phyloP scores from a whole-genome alignment of 2,329 filamentous ascomycete species.

The Aspergillus candidus region DNA sequence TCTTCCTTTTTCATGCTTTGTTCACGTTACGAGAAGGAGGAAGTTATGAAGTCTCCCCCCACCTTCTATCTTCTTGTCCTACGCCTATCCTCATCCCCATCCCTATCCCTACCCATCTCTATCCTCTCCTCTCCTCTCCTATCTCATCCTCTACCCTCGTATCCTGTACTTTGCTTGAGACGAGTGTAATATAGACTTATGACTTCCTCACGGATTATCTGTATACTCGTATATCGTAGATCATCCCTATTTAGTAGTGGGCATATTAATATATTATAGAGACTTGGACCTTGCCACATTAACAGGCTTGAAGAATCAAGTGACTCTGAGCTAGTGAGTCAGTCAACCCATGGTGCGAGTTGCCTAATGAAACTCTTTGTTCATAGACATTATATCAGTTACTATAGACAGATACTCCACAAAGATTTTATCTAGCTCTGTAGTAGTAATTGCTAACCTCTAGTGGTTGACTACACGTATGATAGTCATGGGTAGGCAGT shows the following conservation, averaged over 20 bases:
- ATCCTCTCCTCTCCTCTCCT: too few species aligned
- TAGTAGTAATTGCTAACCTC: too few species aligned
- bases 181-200: constrained; percentile 28
- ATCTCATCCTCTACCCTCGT: constrained; percentile 8
- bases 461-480: too few species aligned
- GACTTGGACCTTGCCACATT: constrained; percentile 2
- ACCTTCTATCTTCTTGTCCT: constrained; percentile 16
- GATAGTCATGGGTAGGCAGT: too few species aligned
- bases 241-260: background rate
- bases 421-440: too few species aligned
- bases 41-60: constrained; percentile 16
- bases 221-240: background rate
- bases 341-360: background rate
- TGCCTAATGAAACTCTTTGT: too few species aligned
- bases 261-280: background rate
- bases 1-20: background rate
- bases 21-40: constrained; percentile 19
- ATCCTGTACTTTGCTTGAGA: constrained; percentile 15
- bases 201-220: constrained; percentile 20
- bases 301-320: too few species aligned
- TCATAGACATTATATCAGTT: too few species aligned
- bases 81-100: constrained; percentile 7
- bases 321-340: too few species aligned
- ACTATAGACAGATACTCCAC: too few species aligned
- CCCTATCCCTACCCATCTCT: too few species aligned